Base-by-base conservation (phyloP, 495 filamentous ascomycete species). In the Rostrohypoxylon terebratum region DNA sequence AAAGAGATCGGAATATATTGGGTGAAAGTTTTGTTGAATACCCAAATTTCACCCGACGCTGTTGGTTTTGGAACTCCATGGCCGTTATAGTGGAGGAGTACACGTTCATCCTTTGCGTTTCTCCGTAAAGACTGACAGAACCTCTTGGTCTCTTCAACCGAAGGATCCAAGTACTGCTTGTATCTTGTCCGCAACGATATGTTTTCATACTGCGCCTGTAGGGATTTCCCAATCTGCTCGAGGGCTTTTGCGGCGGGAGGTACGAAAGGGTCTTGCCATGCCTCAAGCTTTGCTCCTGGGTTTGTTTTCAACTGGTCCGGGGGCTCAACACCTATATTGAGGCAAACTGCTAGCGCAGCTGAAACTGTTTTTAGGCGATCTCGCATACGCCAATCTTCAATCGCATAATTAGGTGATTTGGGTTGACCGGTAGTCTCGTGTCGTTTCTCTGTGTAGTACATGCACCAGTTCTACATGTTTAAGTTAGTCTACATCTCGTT, bases 31-130 rank as follows among this genome's bases (percentile, higher is more conserved):
- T 93, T 94, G 81, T 99, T 99, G 81, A 99, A 99, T 2, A 98
- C 96, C 96, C 96, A 99, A 11, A 99, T 97, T 79, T 99, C 96
- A 9, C 96, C 96, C 3, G 95, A 98, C 3, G 92, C 88, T 3
- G 96, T 99, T 31, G 96, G 96, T 73, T 97, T 92, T 4, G 96
- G 96, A n/a, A 99, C 96, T 21, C 96, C 96, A 78, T 99, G 96
- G 25, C 96, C 96, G 73, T 99, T 99, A 84, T 98, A 99, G 78
- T 99, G 96, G 74, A 98, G 94, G 4, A 99, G 85, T 4, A 98
- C 92, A 33, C 96, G 86, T 80, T 99, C 96, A 58, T 98, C 94
- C 79, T 97, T 97, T 31, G 96, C 95, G 77, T 94, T 97, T 23
- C 93, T 86, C 9, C 96, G 88, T 14, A 98, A 83, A 0, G 92